Percentiles rank a stretch among this genome's conserved stretches.
phyloP scores from a whole-genome alignment of 2,329 filamentous ascomycete genomes.

The Talaromyces albobiverticillius region DNA sequence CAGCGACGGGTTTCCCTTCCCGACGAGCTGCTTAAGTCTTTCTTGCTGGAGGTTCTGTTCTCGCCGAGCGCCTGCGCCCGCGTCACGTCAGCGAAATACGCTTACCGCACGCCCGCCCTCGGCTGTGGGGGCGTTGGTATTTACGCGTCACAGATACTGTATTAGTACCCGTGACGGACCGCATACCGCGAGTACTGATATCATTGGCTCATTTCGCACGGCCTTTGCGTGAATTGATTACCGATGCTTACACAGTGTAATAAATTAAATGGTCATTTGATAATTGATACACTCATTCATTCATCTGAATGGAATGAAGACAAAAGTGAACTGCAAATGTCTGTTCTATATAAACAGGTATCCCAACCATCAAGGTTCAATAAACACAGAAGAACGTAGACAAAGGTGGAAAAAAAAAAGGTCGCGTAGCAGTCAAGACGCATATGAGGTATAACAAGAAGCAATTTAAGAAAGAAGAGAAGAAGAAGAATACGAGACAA shows the following conservation, averaged over 20 bases:
- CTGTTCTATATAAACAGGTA: slow-evolving; percentile 1
- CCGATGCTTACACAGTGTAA: too few relatives aligned
- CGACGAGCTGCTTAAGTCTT: not conserved
- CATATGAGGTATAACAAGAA: not conserved
- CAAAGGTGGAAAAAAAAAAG: slow-evolving; percentile 8
- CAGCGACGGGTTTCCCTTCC: not conserved
- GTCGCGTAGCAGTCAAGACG: too few relatives aligned
- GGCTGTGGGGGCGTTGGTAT: not conserved
- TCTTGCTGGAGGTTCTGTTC: too few relatives aligned
- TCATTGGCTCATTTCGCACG: not conserved
- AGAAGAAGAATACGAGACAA: not conserved
- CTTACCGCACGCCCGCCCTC: not conserved
- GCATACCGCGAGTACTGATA: slow-evolving; percentile 4
- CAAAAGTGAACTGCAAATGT: not conserved
- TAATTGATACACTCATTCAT: too few relatives aligned
- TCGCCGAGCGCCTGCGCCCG: not conserved
- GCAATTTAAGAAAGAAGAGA: not conserved
- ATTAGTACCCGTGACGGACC: slow-evolving; percentile 16
- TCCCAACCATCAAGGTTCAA: slow-evolving; percentile 2
- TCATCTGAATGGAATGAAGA: too few relatives aligned
- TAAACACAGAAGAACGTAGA: not conserved
- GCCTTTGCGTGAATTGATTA: not conserved
- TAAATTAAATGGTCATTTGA: too few relatives aligned
- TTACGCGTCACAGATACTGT: slow-evolving; percentile 1
- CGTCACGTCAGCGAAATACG: not conserved